Percentiles rank a stretch among this genome's conserved stretches.
These are phyloP conservation scores for Violaceomyces palustris DNA, from an alignment of 1,284 basidiomycete genomes.

Conservation along the genomic window DNA sequence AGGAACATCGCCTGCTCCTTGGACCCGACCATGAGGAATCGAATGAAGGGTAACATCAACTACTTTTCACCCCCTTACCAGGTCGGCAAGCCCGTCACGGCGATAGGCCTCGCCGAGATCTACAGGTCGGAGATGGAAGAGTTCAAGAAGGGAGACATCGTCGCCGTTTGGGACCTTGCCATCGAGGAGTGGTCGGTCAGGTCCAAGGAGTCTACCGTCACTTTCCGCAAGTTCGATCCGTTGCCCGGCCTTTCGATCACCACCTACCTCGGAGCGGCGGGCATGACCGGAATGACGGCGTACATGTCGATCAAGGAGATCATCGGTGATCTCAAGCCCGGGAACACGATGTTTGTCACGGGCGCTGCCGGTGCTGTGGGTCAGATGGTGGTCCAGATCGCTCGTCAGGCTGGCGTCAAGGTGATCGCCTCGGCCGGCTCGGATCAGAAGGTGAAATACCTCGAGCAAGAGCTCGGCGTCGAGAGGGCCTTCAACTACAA, in stretches of 20 bases:
- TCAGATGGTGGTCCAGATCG: conserved; percentile 59
- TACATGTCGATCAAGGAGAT: conserved; percentile 41
- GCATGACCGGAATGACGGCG: conserved; percentile 53
- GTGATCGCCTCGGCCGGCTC: conserved; percentile 79
- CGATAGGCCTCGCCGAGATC: conserved; percentile 24
- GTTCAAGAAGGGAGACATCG: conserved; percentile 12
- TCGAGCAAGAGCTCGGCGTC: conserved; percentile 74
- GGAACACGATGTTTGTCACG: conserved; percentile 40
- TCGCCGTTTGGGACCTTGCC: conserved; percentile 12
- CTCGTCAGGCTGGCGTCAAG: conserved; percentile 57
- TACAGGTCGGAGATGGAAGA: conserved; percentile 11
- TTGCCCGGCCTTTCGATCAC: conserved; percentile 19
- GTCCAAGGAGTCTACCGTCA: conserved; percentile 1
- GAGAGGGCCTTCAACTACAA: conserved; percentile 85
- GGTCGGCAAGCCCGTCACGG: conserved; percentile 11
- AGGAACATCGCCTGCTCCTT: conserved; percentile 31
- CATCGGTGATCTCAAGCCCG: conserved; percentile 30
- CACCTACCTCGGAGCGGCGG: conserved; percentile 50
- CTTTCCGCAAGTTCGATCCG: conserved; percentile 21
- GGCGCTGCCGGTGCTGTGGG: conserved; percentile 44
- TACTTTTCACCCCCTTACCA: conserved; percentile 24
- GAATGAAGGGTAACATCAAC: conserved; percentile 23
- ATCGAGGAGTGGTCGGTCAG: conserved; percentile 26
- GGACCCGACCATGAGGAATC: conserved; percentile 34
- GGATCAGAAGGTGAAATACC: conserved; percentile 73